phyloP scores from a whole-genome alignment of 2,329 filamentous ascomycete genomes.

The Ceratocystis eucalypticola region DNA sequence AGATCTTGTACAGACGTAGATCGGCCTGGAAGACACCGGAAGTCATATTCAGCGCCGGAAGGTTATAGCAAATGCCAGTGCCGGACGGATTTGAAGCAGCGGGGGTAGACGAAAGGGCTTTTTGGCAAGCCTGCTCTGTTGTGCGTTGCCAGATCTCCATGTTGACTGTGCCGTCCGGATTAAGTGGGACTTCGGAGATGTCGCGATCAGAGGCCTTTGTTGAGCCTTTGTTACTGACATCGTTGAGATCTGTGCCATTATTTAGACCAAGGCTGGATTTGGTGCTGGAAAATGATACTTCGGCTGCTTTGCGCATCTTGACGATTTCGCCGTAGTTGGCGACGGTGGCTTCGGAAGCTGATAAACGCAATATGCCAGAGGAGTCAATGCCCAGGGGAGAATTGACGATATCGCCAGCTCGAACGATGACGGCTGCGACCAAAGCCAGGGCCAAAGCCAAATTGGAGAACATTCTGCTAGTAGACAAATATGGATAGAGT shows the following conservation, averaged over 20 bases:
- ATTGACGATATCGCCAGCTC: slow-evolving; percentile 12
- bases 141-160: slow-evolving; percentile 41
- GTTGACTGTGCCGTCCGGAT: slow-evolving; percentile 36
- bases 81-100: slow-evolving; percentile 59
- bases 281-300: background rate
- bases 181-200: slow-evolving; percentile 25
- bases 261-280: background rate
- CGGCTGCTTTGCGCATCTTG: slow-evolving; percentile 11
- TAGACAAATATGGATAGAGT: background rate
- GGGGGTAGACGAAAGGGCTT: slow-evolving; percentile 40
- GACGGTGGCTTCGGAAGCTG: slow-evolving; percentile 17
- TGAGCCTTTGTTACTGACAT: slow-evolving; percentile 8
- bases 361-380: slow-evolving; percentile 14
- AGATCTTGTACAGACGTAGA: slow-evolving; percentile 58
- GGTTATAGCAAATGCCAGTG: slow-evolving; percentile 69
- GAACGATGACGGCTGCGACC: slow-evolving; percentile 17
- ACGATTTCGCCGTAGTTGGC: slow-evolving; percentile 18
- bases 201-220: background rate
- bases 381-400: slow-evolving; percentile 7
- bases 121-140: slow-evolving; percentile 46
- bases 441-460: slow-evolving; percentile 18
- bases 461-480: slow-evolving; percentile 17
- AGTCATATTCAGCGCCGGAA: slow-evolving; percentile 53
- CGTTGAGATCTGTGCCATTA: background rate
- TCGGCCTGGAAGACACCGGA: slow-evolving; percentile 66